Conservation (phyloP, 176 grass and related monocot species). For the Thalia dealbata region DNA sequence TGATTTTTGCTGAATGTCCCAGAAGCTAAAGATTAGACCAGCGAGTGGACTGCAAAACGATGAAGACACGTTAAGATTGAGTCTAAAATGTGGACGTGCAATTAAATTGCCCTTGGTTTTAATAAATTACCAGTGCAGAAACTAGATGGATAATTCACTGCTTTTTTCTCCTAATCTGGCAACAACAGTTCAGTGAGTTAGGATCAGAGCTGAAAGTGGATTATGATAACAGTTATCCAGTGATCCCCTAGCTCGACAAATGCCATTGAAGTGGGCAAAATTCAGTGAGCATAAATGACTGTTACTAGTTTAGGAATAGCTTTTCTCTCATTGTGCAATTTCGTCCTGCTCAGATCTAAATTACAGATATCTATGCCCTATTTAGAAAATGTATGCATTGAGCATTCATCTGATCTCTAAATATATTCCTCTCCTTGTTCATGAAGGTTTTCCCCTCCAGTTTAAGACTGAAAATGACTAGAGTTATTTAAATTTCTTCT, state of each 20-base stretch:
- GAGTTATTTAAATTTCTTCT: neutral
- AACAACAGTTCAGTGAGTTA: neutral
- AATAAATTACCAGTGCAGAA: neutral
- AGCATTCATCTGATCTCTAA: neutral
- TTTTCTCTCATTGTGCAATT: constrained; percentile 1
- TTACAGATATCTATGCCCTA: neutral
- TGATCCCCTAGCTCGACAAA: neutral
- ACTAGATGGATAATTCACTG: neutral
- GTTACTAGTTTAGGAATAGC: neutral
- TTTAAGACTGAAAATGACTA: constrained; percentile 11
- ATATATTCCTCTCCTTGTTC: neutral
- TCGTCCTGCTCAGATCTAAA: too few relatives aligned
- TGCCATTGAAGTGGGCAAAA: neutral
- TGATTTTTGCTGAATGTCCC: neutral
- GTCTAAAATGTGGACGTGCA: neutral
- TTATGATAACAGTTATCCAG: neutral
- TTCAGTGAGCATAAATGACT: neutral
- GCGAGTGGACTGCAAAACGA: neutral
- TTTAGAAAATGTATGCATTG: neutral
- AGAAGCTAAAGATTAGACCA: neutral
- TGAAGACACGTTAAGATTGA: neutral
- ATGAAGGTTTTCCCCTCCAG: constrained; percentile 7
- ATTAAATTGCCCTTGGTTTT: neutral
- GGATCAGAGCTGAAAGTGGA: neutral
- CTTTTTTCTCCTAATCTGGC: neutral